Conservation (phyloP, 495 filamentous ascomycete genomes). For the Elasticomyces elasticus region DNA sequence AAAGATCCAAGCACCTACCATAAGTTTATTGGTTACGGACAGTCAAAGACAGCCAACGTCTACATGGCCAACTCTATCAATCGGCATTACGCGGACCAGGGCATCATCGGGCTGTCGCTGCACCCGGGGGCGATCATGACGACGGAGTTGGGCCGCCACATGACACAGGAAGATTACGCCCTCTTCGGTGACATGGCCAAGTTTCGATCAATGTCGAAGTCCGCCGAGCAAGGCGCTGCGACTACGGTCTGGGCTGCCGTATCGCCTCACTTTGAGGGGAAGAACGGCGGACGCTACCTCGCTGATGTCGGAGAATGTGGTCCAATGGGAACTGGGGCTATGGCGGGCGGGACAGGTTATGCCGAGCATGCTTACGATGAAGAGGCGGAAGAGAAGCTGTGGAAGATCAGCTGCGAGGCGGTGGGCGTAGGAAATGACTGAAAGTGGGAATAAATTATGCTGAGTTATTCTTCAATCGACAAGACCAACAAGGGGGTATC, state of each 20-base stretch:
- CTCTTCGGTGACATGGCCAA: constrained; percentile 1
- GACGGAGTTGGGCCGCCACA: constrained; percentile 18
- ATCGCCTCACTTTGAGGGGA: constrained; percentile 19
- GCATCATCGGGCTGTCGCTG: constrained; percentile 16
- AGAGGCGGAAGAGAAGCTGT: constrained; percentile 36
- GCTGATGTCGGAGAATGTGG: constrained; percentile 27
- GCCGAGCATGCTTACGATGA: constrained; percentile 32
- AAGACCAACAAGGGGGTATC: too few species aligned
- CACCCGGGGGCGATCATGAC: constrained; percentile 27
- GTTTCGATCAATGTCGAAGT: constrained; percentile 13
- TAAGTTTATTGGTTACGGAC: constrained; percentile 28
- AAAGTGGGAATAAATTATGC: not conserved
- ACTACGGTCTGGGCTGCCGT: constrained; percentile 29
- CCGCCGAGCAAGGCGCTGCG: constrained; percentile 25
- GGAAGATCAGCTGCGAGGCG: constrained; percentile 27
- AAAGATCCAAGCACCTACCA: constrained; percentile 32
- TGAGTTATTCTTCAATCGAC: too few species aligned
- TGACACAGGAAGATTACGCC: constrained; percentile 13
- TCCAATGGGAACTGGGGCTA: constrained; percentile 5
- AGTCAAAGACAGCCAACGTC: constrained; percentile 27
- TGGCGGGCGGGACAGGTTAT: constrained; percentile 21
- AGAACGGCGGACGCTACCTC: constrained; percentile 28
- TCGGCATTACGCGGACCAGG: constrained; percentile 19
- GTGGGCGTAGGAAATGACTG: not conserved
- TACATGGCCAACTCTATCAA: constrained; percentile 26